Percentiles rank a stretch among this genome's conserved stretches.
Conservation (phyloP, 2,329 filamentous ascomycete genomes). For the Colletotrichum tofieldiae region DNA sequence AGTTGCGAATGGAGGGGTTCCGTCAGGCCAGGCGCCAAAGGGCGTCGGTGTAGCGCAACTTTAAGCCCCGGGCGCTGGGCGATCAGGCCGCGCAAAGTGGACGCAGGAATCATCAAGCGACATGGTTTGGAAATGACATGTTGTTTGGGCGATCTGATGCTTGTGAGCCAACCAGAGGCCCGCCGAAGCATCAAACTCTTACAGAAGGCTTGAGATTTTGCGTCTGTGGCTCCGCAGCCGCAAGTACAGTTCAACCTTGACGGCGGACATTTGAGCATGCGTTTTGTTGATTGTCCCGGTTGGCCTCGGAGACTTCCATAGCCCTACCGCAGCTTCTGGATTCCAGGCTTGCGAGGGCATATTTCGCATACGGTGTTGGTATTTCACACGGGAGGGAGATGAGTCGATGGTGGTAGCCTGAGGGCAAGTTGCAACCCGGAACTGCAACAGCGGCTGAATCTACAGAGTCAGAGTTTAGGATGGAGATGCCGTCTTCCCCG, state of each 20-base stretch:
- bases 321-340: conserved; percentile 2
- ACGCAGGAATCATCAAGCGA: conserved; percentile 34
- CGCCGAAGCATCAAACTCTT: neutral
- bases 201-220: conserved; percentile 3
- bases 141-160: conserved; percentile 19
- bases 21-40: conserved; percentile 18
- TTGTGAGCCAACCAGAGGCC: conserved; percentile 15
- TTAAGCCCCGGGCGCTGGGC: conserved; percentile 14
- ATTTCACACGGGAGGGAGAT: conserved; percentile 18
- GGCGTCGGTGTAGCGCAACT: conserved; percentile 31
- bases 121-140: conserved; percentile 19
- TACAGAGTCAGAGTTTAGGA: conserved; percentile 3
- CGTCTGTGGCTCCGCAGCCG: neutral
- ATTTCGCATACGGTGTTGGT: conserved; percentile 8
- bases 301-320: conserved; percentile 7
- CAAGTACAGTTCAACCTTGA: neutral
- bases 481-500: conserved; percentile 36
- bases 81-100: conserved; percentile 26
- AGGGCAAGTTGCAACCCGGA: conserved; percentile 5
- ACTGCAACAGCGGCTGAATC: conserved; percentile 6
- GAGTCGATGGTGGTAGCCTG: conserved; percentile 13
- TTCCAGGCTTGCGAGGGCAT: conserved; percentile 4
- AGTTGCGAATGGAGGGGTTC: conserved; percentile 14
- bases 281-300: neutral
- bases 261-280: neutral